These are phyloP conservation scores for Eucalyptus erythrocorys DNA, from an alignment of 345 rosid genomes.

Conservation along the genomic window DNA sequence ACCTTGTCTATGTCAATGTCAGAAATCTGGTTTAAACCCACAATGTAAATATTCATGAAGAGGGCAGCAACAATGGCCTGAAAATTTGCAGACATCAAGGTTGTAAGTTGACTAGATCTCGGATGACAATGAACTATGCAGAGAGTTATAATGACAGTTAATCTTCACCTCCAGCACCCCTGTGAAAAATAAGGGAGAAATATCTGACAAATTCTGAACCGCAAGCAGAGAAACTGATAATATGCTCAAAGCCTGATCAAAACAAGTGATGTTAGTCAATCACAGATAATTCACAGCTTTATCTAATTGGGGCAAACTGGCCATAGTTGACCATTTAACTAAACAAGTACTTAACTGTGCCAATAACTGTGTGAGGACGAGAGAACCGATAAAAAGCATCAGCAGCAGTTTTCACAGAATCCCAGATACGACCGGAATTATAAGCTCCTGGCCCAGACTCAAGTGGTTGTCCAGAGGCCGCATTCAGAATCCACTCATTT, in stretches of 20 bases:
- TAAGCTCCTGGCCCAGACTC: slow-evolving; percentile 38
- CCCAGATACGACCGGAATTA: slow-evolving; percentile 16
- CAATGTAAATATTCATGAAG: slow-evolving; percentile 90
- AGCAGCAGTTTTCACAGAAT: slow-evolving; percentile 25
- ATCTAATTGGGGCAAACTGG: not conserved
- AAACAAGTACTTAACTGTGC: slow-evolving; percentile 71
- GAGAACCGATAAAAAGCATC: slow-evolving; percentile 91
- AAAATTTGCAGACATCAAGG: not conserved
- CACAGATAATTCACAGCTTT: not conserved
- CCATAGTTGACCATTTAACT: not conserved
- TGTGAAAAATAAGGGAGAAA: slow-evolving; percentile 54
- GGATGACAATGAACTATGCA: not conserved
- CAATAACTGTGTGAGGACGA: slow-evolving; percentile 86
- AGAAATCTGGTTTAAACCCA: slow-evolving; percentile 79
- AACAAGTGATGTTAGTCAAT: not conserved
- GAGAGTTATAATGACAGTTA: not conserved
- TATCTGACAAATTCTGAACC: slow-evolving; percentile 63
- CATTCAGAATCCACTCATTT: slow-evolving; percentile 27
- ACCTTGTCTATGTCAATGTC: slow-evolving; percentile 97
- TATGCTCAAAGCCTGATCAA: slow-evolving; percentile 67
- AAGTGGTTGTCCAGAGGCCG: slow-evolving; percentile 45
- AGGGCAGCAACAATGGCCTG: slow-evolving; percentile 93
- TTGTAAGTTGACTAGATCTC: not conserved
- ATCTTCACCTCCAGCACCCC: slow-evolving; percentile 69
- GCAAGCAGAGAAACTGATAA: slow-evolving; percentile 91